Evolutionary conservation across 176 grass and related monocot genomes (phyloP).

Genomic region (Raddia guianensis): DNA sequence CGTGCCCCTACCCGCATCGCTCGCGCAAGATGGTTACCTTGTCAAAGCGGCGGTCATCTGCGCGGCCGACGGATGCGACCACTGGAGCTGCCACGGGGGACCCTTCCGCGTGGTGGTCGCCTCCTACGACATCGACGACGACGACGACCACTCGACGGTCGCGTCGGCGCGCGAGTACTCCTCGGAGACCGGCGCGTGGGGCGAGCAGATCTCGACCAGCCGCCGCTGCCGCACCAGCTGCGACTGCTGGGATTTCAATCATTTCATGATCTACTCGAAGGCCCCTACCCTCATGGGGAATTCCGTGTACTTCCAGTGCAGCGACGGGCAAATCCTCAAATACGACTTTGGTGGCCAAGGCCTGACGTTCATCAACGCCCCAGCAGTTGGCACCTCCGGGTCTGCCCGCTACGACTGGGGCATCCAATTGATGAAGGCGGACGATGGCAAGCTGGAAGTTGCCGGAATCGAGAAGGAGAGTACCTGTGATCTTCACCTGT

Average conservation of each 20-base stretch:
- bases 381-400: background rate
- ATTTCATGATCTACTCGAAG: background rate
- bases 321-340: background rate
- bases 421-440: background rate
- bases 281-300: background rate
- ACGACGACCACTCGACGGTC: background rate
- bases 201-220: background rate
- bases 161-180: background rate
- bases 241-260: no score
- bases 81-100: background rate
- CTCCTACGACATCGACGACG: background rate
- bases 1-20: background rate
- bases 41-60: background rate
- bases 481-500: background rate
- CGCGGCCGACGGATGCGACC: background rate
- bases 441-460: background rate
- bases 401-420: no score
- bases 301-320: background rate
- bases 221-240: background rate
- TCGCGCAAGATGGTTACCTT: background rate
- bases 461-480: background rate
- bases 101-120: background rate
- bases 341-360: background rate
- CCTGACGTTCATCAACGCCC: background rate
- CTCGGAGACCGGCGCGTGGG: conserved; percentile 4